phyloP scores from a whole-genome alignment of 768 basidiomycete genomes.

The Candolleomyces aberdarensis region DNA sequence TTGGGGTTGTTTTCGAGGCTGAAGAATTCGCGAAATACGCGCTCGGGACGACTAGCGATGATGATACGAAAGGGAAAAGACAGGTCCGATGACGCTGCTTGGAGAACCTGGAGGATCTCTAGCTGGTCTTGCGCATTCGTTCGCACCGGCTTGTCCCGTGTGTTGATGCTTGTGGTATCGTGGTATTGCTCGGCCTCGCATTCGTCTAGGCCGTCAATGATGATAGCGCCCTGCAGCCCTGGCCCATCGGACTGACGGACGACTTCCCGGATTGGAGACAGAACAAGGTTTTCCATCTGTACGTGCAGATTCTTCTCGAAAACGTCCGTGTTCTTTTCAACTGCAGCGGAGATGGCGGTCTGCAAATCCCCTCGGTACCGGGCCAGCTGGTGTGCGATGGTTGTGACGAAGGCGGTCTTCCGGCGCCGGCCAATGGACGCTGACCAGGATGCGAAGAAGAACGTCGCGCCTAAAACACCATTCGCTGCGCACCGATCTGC shows the following conservation, averaged over 20 bases:
- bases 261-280: neutral
- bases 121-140: neutral
- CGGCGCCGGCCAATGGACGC: no score
- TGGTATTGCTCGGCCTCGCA: neutral
- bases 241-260: neutral
- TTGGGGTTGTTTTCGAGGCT: neutral
- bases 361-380: no score
- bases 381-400: no score
- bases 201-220: neutral
- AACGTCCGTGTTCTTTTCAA: neutral
- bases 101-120: neutral
- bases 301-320: neutral
- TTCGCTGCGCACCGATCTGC: no score
- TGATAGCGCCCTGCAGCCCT: neutral
- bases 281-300: neutral
- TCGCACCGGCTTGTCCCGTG: neutral
- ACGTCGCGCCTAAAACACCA: no score
- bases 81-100: neutral
- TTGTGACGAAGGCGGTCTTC: no score
- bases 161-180: neutral
- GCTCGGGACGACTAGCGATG: neutral
- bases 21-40: neutral
- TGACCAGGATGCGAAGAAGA: no score
- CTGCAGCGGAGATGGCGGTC: neutral
- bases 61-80: neutral